Conservation (phyloP, 2,329 filamentous ascomycete species). For the Cladophialophora yegresii region DNA sequence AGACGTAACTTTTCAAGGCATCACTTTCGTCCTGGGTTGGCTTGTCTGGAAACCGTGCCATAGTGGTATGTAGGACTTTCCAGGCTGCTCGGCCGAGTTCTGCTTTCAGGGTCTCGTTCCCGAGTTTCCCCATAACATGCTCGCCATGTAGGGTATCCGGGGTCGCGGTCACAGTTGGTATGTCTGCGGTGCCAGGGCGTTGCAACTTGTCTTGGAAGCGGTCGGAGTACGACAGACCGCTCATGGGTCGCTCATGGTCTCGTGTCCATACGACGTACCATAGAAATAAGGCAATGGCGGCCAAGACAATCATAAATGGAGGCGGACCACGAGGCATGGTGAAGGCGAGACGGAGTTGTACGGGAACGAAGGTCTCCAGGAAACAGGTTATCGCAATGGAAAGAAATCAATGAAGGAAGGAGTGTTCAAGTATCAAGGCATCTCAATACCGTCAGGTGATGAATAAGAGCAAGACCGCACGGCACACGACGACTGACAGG, state of each 20-base stretch:
- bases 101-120: conserved; percentile 56
- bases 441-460: conserved; percentile 5
- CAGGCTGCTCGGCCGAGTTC: conserved; percentile 66
- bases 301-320: conserved; percentile 35
- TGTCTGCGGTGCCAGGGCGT: conserved; percentile 4
- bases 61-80: conserved; percentile 68
- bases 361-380: not conserved
- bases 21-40: conserved; percentile 62
- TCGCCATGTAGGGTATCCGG: conserved; percentile 46
- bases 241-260: conserved; percentile 28
- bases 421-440: not conserved
- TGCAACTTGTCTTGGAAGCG: conserved; percentile 26
- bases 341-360: not conserved
- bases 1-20: conserved; percentile 61
- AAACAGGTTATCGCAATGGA: not conserved
- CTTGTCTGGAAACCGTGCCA: conserved; percentile 65
- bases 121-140: conserved; percentile 51
- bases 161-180: conserved; percentile 21
- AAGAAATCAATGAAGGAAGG: not conserved
- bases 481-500: not conserved
- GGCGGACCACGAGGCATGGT: conserved; percentile 37
- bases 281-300: conserved; percentile 37
- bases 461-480: not conserved
- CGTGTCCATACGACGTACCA: conserved; percentile 37
- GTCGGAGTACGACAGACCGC: conserved; percentile 23